These are phyloP conservation scores for Ustilago shanxiensis DNA, from an alignment of 1,284 basidiomycete species.

Conservation along the genomic window DNA sequence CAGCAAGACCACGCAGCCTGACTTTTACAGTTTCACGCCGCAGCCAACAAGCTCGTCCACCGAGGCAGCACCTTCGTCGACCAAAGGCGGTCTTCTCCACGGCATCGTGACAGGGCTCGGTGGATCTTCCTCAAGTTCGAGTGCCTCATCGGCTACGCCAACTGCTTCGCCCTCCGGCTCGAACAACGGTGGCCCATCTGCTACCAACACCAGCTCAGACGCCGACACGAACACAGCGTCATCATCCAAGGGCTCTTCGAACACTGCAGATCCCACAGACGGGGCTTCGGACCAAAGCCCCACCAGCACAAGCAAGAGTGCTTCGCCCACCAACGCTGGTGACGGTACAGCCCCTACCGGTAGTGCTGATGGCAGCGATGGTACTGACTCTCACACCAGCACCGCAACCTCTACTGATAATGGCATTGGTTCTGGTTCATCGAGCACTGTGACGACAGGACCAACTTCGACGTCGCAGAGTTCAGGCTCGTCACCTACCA, in stretches of 20 bases:
- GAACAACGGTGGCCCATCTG: neutral
- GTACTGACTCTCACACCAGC: neutral
- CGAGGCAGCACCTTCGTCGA: constrained; percentile 5
- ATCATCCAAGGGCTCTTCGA: neutral
- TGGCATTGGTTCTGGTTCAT: constrained; percentile 11
- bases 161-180: neutral
- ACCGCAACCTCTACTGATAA: constrained; percentile 5
- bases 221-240: neutral
- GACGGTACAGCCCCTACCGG: neutral
- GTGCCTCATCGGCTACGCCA: neutral
- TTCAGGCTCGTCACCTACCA: neutral
- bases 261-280: neutral
- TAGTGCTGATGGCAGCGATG: neutral
- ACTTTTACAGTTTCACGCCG: constrained; percentile 30
- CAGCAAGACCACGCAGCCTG: constrained; percentile 22
- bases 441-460: constrained; percentile 13
- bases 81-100: neutral
- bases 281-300: constrained; percentile 1
- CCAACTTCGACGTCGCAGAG: constrained; percentile 22
- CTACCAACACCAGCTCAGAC: neutral
- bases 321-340: neutral
- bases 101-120: neutral
- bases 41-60: constrained; percentile 21
- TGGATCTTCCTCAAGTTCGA: neutral
- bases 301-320: constrained; percentile 1